Conservation (phyloP, 305 asterid species). For the Coffea humblotiana region DNA sequence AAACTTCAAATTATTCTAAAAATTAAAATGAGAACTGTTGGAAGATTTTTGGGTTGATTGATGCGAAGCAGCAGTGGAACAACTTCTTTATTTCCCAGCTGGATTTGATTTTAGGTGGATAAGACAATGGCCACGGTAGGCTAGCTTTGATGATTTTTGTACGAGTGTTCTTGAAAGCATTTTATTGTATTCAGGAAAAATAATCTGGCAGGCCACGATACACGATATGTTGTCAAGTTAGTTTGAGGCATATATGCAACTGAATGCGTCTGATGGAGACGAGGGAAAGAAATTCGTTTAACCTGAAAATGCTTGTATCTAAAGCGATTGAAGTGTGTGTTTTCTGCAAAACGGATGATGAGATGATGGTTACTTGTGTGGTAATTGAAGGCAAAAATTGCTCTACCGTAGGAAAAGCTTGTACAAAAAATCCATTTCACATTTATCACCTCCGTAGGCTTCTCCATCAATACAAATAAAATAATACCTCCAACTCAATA, state of each 20-base stretch:
- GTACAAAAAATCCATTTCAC: background rate
- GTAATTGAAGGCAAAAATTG: too few relatives aligned
- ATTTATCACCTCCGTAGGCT: background rate
- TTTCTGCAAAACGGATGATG: background rate
- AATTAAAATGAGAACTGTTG: too few relatives aligned
- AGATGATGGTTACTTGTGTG: background rate
- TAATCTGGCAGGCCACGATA: background rate
- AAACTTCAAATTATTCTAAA: too few relatives aligned
- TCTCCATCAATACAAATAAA: background rate
- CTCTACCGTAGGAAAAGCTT: too few relatives aligned
- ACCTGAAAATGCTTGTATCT: background rate
- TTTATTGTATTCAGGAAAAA: too few relatives aligned
- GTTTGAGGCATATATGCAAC: background rate
- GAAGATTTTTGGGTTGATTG: background rate
- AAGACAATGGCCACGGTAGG: too few relatives aligned
- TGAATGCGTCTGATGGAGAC: background rate
- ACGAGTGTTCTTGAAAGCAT: too few relatives aligned
- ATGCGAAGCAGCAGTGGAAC: background rate
- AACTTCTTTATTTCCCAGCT: background rate
- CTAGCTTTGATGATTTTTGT: background rate
- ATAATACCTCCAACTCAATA: background rate
- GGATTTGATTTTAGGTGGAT: background rate
- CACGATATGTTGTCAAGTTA: background rate
- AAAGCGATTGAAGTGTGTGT: background rate
- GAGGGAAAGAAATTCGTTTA: background rate